Evolutionary conservation across 768 basidiomycete genomes (phyloP).

Genomic region (Xerocomellus amylosporus): DNA sequence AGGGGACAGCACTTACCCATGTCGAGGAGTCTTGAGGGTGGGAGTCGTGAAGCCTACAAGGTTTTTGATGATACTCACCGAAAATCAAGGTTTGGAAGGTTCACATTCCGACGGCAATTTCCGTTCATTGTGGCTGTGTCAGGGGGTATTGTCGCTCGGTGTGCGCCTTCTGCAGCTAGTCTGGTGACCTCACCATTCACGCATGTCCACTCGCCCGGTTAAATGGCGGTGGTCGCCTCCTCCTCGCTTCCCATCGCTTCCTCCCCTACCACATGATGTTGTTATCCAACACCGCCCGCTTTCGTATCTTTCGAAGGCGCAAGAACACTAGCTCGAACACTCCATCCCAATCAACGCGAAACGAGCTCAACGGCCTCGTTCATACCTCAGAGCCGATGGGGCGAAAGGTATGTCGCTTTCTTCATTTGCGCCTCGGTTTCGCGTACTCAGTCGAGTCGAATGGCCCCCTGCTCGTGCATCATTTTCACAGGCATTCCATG

Average conservation of each 20-base stretch:
- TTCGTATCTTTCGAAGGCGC: slow-evolving; percentile 38
- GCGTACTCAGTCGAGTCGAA: slow-evolving; percentile 30
- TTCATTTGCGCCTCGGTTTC: slow-evolving; percentile 35
- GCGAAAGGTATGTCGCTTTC: slow-evolving; percentile 49
- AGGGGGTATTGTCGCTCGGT: background rate
- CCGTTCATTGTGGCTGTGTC: slow-evolving; percentile 24
- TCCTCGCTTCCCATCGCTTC: slow-evolving; percentile 27
- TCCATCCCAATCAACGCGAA: slow-evolving; percentile 53
- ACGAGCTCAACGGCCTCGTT: slow-evolving; percentile 68
- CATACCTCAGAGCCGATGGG: slow-evolving; percentile 50
- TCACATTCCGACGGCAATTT: slow-evolving; percentile 29
- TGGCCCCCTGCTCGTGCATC: slow-evolving; percentile 5
- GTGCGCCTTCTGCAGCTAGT: slow-evolving; percentile 7
- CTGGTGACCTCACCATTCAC: slow-evolving; percentile 12
- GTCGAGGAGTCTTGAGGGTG: slow-evolving; percentile 69
- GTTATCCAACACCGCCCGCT: slow-evolving; percentile 34
- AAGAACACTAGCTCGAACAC: slow-evolving; percentile 41
- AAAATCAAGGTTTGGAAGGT: slow-evolving; percentile 37
- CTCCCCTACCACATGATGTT: slow-evolving; percentile 14
- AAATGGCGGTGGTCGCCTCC: slow-evolving; percentile 21
- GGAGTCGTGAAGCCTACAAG: slow-evolving; percentile 33
- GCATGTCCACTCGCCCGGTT: slow-evolving; percentile 21
- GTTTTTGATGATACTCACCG: slow-evolving; percentile 53
- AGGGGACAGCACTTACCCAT: slow-evolving; percentile 63
- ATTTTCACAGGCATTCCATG: slow-evolving; percentile 59